Evolutionary conservation across 2,329 filamentous ascomycete species (phyloP).

Genomic region (Venturia carpophila): DNA sequence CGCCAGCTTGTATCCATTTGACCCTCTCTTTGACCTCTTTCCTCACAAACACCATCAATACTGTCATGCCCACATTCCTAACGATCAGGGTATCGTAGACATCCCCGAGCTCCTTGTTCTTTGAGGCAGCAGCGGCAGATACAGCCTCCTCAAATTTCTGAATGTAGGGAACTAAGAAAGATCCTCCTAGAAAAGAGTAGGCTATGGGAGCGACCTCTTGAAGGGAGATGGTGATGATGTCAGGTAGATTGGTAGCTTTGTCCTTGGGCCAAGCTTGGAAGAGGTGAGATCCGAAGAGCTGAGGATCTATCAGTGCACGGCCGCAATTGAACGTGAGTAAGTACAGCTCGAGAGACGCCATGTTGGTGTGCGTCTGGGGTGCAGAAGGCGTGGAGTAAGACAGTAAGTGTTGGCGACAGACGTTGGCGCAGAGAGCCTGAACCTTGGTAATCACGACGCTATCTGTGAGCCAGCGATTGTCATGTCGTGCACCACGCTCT

Average conservation of each 20-base stretch:
- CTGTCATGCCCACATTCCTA: slow-evolving; percentile 81
- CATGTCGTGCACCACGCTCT: neutral
- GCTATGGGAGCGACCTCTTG: slow-evolving; percentile 86
- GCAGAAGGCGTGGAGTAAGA: neutral
- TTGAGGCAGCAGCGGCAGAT: slow-evolving; percentile 53
- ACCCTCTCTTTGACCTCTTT: slow-evolving; percentile 51
- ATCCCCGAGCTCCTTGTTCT: slow-evolving; percentile 2
- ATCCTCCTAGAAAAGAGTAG: slow-evolving; percentile 77
- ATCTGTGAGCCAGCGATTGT: neutral
- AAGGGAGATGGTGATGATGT: slow-evolving; percentile 60
- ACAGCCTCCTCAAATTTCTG: slow-evolving; percentile 63
- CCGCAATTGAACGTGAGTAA: slow-evolving; percentile 88
- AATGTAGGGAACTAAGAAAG: slow-evolving; percentile 70
- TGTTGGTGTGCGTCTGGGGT: slow-evolving; percentile 15
- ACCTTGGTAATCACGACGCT: neutral
- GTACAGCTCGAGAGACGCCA: slow-evolving; percentile 55
- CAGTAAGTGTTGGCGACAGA: neutral
- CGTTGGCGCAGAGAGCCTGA: neutral
- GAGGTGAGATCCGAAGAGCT: slow-evolving; percentile 64
- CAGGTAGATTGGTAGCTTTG: slow-evolving; percentile 47
- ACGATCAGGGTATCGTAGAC: slow-evolving; percentile 24
- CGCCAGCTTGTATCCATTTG: slow-evolving; percentile 62
- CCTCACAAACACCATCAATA: slow-evolving; percentile 74
- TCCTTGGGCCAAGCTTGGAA: slow-evolving; percentile 47
- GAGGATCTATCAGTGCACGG: slow-evolving; percentile 59